A percentile compares a stretch with the other conserved stretches of the same genome.
phyloP scores from a whole-genome alignment of 805 yeast genomes.

The Nakazawaea molendinolei region DNA sequence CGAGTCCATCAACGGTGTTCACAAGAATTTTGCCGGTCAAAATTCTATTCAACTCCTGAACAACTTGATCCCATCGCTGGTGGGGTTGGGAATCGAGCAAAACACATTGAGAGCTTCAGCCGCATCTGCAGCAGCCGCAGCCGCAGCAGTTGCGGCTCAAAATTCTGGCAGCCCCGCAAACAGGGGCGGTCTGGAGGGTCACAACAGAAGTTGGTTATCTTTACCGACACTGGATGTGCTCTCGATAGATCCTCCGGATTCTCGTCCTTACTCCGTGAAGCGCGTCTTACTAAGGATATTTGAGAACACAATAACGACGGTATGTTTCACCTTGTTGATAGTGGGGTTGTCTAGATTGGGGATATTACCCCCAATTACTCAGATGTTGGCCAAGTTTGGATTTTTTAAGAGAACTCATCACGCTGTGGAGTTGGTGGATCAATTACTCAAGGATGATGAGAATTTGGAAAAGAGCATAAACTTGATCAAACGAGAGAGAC shows the following conservation, averaged over 20 bases:
- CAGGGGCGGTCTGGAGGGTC: too few species aligned
- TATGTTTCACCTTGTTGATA: conserved; percentile 28
- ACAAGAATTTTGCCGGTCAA: conserved; percentile 20
- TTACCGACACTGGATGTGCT: conserved; percentile 11
- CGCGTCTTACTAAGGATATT: conserved; percentile 26
- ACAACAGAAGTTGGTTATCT: conserved; percentile 9
- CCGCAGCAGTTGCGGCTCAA: too few species aligned
- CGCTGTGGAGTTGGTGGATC: conserved; percentile 28
- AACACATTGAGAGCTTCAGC: neutral
- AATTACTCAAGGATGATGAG: conserved; percentile 21
- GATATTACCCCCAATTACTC: conserved; percentile 27
- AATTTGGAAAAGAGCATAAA: conserved; percentile 21
- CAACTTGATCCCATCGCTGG: conserved; percentile 7
- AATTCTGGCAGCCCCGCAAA: too few species aligned
- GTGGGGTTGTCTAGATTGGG: conserved; percentile 31
- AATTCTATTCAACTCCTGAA: conserved; percentile 2
- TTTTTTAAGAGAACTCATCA: conserved; percentile 25
- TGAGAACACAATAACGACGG: conserved; percentile 45
- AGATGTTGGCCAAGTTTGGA: conserved; percentile 24
- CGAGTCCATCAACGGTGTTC: conserved; percentile 46
- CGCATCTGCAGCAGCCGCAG: neutral
- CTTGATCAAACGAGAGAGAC: conserved; percentile 19
- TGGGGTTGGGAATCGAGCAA: neutral
- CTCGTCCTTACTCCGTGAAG: conserved; percentile 6
- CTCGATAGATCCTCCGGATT: conserved; percentile 16